A percentile compares a stretch with the other conserved stretches of the same genome.
phyloP scores from a whole-genome alignment of 192 early-diverging fungal genomes.

The Funneliformis mosseae region DNA sequence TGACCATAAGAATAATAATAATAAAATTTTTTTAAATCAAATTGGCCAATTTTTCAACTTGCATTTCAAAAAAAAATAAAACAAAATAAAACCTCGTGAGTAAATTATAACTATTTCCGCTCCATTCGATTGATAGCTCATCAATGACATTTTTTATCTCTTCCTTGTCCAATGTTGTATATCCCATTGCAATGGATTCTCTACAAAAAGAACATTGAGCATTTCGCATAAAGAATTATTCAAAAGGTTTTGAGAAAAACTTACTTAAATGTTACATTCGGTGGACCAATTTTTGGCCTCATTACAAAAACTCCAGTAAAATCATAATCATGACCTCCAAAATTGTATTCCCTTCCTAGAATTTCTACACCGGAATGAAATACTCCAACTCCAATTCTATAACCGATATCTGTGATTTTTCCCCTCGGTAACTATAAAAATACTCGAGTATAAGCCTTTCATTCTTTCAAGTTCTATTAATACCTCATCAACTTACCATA shows the following conservation, averaged over 20 bases:
- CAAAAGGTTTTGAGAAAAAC: neutral
- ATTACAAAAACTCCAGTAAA: slow-evolving; percentile 47
- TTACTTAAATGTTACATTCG: slow-evolving; percentile 49
- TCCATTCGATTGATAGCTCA: slow-evolving; percentile 20
- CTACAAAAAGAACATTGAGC: slow-evolving; percentile 2
- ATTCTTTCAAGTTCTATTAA: neutral
- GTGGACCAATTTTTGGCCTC: slow-evolving; percentile 42
- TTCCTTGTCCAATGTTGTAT: slow-evolving; percentile 23
- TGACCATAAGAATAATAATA: too few species aligned
- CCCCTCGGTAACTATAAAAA: slow-evolving; percentile 39
- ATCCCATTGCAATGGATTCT: slow-evolving; percentile 23
- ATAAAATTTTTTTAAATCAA: neutral
- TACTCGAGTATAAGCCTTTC: neutral
- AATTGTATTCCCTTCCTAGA: slow-evolving; percentile 48
- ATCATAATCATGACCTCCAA: slow-evolving; percentile 50
- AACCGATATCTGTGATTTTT: slow-evolving; percentile 41
- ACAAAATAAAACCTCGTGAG: slow-evolving; percentile 16
- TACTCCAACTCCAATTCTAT: slow-evolving; percentile 46
- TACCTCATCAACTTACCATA: slow-evolving; percentile 37
- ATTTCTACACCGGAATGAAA: slow-evolving; percentile 49
- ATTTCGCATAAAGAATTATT: neutral
- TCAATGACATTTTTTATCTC: slow-evolving; percentile 18
- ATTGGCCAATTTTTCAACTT: neutral
- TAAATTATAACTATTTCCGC: slow-evolving; percentile 30
- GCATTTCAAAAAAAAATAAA: too few species aligned